Evolutionary conservation across 768 basidiomycete genomes (phyloP), one percentile per base, ranked within the genome.

Genomic region (Pleurotus tuber-regium): DNA sequence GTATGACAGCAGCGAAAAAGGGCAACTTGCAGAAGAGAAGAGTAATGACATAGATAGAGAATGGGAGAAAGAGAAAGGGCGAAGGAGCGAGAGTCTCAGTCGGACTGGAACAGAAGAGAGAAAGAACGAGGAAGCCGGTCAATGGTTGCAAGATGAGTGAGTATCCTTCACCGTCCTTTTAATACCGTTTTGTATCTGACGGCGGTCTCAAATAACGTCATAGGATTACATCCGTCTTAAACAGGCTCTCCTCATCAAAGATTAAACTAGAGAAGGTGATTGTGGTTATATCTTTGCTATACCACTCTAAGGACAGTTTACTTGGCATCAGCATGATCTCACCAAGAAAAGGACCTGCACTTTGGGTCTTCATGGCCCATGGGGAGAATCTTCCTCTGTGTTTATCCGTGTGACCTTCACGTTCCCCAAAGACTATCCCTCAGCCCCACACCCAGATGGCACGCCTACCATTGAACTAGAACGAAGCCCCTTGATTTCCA

Each of bases 321-420:
- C 12, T 35, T 30, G 38, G 31, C 43, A 43, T 2, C 56, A 87
- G 85, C 80, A 82, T 39, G 87, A 89, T 50, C 70, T 88, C 31
- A 73, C 75, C 6, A 88, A 87, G 63, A 83, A 79, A 58, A 82
- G 92, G 8, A 87, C 83, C 11, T 90, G 91, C 58, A 93, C 92
- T 1, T 75, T 97, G 41, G 89, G 92, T 3, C 71, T 98, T 36
- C 84, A 91, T 56, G 91, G 91, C 2, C 93, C 92, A 2, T 95
- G 93, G 93, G 92, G 89, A n/a, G 87, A 87, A 51, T 81, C 78
- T 0, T 86, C 85, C 9, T 87, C 85, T 16, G 87, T 88, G 5
- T 94, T 92, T 69, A 84, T 94, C 52, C 85, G 95, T 1, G 80
- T 96, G 23, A 87, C 89, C 1, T 95, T 97, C 70, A 85, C 82